Percentiles rank a stretch among this genome's conserved stretches.
These are phyloP conservation scores for Yamadazyma takamatsuzukensis DNA, from an alignment of 805 yeast genomes.

Conservation along the genomic window DNA sequence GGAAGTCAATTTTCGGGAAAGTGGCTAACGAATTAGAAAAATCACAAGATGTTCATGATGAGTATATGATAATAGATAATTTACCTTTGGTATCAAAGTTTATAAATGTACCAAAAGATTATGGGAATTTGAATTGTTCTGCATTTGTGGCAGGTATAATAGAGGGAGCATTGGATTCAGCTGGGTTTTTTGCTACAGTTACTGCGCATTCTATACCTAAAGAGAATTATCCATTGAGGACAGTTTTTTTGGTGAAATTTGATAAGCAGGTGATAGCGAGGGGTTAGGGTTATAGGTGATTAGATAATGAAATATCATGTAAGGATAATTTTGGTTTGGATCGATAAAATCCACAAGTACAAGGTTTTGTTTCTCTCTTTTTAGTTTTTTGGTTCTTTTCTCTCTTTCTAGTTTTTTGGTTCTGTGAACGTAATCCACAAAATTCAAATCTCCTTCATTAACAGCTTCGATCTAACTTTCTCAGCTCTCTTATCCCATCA, in stretches of 20 bases:
- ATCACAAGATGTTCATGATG: slow-evolving; percentile 64
- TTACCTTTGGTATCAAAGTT: slow-evolving; percentile 67
- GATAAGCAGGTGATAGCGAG: slow-evolving; percentile 54
- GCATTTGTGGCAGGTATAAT: slow-evolving; percentile 83
- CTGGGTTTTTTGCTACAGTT: slow-evolving; percentile 70
- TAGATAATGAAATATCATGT: too few species aligned
- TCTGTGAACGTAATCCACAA: too few species aligned
- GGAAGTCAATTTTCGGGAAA: slow-evolving; percentile 72
- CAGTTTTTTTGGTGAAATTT: slow-evolving; percentile 74
- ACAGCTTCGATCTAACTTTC: too few species aligned
- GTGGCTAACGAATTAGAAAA: slow-evolving; percentile 74
- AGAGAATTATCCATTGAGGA: slow-evolving; percentile 56
- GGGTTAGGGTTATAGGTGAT: too few species aligned
- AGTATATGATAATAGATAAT: slow-evolving; percentile 76
- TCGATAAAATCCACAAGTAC: background rate
- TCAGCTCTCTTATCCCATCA: too few species aligned
- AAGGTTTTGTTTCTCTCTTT: too few species aligned
- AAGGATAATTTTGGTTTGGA: too few species aligned
- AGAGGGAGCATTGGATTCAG: slow-evolving; percentile 75
- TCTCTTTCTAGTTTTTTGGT: too few species aligned
- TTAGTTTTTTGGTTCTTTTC: too few species aligned
- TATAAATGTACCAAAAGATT: slow-evolving; percentile 75
- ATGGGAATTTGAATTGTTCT: slow-evolving; percentile 71
- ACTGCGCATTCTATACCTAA: slow-evolving; percentile 77
- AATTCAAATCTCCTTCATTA: too few species aligned